A percentile compares a stretch with the other conserved stretches of the same genome.
These are phyloP conservation scores for Trichophaea hybrida DNA, from an alignment of 2,329 filamentous ascomycete species.

Conservation along the genomic window DNA sequence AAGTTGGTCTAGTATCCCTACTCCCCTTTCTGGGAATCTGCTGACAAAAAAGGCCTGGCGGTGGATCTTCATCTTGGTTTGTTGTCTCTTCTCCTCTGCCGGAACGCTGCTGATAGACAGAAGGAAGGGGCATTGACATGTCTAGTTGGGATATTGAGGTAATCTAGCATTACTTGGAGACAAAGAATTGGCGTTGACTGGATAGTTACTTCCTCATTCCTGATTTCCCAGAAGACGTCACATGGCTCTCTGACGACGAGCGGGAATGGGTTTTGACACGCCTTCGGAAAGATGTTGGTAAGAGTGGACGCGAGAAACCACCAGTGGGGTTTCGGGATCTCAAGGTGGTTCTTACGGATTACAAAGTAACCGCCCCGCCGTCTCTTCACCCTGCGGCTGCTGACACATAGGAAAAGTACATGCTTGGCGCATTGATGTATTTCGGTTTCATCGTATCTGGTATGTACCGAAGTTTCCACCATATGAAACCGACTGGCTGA, in stretches of 20 bases:
- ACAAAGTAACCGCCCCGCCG: conserved; percentile 35
- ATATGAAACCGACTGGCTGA: neutral
- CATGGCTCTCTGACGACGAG: conserved; percentile 59
- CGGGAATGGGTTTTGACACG: conserved; percentile 50
- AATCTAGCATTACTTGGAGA: neutral
- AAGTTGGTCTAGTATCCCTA: conserved; percentile 34
- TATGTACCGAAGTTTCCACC: neutral
- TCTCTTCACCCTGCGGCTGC: neutral
- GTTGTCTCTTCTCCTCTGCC: neutral
- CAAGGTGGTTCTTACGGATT: conserved; percentile 43
- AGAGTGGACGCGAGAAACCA: conserved; percentile 44
- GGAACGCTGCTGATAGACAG: neutral
- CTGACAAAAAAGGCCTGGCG: conserved; percentile 45
- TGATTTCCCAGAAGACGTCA: conserved; percentile 59
- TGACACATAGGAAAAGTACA: conserved; percentile 40
- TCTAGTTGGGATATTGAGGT: conserved; percentile 40
- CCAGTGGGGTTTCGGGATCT: conserved; percentile 49
- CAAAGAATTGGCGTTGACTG: conserved; percentile 30
- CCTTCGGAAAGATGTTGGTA: conserved; percentile 54
- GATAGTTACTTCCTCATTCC: conserved; percentile 50
- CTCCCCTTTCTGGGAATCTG: no score
- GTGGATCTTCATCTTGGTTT: conserved; percentile 61
- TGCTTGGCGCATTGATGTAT: conserved; percentile 66
- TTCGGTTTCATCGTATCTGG: conserved; percentile 61
- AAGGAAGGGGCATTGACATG: conserved; percentile 51